These are phyloP conservation scores for Pulicaria dysenterica DNA, from an alignment of 129 eudicot species.

Conservation along the genomic window DNA sequence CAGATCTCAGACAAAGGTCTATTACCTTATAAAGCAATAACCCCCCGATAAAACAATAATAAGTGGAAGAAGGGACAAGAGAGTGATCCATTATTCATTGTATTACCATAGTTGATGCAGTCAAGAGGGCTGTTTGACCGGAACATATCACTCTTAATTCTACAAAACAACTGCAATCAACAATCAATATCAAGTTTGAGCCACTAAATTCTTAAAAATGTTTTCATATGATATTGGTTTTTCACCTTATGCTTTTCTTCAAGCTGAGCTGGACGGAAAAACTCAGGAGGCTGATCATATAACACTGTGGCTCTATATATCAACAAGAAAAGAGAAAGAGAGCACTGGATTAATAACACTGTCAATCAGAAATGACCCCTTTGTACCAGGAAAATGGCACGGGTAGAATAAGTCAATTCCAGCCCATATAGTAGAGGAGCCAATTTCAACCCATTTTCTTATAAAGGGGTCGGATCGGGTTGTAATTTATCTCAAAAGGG, in stretches of 20 bases:
- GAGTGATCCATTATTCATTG: too few relatives aligned
- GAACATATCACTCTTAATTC: constrained; percentile 57
- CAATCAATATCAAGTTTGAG: constrained; percentile 22
- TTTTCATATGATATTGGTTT: constrained; percentile 7
- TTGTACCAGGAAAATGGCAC: constrained; percentile 10
- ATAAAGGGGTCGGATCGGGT: background rate
- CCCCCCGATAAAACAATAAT: background rate
- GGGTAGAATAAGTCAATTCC: too few relatives aligned
- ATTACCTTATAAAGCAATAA: background rate
- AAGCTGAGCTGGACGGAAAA: constrained; percentile 78
- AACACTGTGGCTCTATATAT: constrained; percentile 78
- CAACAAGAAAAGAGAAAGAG: constrained; percentile 3
- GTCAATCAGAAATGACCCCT: constrained; percentile 5
- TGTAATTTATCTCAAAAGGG: background rate
- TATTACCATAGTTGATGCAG: constrained; percentile 79
- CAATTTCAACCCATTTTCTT: background rate
- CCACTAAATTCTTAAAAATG: constrained; percentile 10
- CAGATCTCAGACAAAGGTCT: background rate
- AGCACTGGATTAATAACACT: constrained; percentile 4
- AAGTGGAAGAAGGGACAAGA: background rate
- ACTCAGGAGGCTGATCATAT: constrained; percentile 98
- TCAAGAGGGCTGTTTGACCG: constrained; percentile 56
- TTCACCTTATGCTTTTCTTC: constrained; percentile 86
- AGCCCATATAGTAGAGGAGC: too few relatives aligned
- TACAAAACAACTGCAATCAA: constrained; percentile 76